These are phyloP conservation scores for Alternaria rosae DNA, from an alignment of 2,329 filamentous ascomycete genomes.

Conservation along the genomic window DNA sequence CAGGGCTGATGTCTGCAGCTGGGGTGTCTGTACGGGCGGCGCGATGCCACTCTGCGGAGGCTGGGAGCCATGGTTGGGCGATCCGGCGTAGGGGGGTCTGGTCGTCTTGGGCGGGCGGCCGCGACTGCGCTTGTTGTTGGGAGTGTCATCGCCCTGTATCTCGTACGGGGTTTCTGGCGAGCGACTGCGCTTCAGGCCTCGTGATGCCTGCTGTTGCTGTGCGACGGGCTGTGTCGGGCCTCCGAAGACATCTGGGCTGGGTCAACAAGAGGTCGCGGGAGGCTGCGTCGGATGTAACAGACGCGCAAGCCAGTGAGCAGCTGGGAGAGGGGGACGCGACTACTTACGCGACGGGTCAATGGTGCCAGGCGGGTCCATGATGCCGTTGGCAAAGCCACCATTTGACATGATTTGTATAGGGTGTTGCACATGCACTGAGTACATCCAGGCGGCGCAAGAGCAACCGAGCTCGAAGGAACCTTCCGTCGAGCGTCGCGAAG, in stretches of 20 bases:
- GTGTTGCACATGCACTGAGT: conserved; percentile 46
- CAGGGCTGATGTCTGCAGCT: conserved; percentile 59
- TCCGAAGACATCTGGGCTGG: conserved; percentile 34
- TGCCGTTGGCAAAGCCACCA: conserved; percentile 50
- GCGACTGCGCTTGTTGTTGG: conserved; percentile 43
- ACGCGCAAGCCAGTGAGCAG: conserved; percentile 22
- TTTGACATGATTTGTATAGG: conserved; percentile 49
- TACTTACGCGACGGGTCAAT: conserved; percentile 48
- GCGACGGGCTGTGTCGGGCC: conserved; percentile 40
- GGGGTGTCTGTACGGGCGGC: conserved; percentile 61
- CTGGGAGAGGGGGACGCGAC: conserved; percentile 6
- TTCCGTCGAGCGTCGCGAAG: conserved; percentile 24
- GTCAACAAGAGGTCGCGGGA: conserved; percentile 34
- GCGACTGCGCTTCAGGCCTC: conserved; percentile 53
- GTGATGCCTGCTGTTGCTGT: conserved; percentile 40
- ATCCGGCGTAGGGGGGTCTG: conserved; percentile 58
- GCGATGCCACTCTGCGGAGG: conserved; percentile 56
- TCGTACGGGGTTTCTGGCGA: conserved; percentile 51
- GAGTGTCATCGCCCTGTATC: conserved; percentile 37
- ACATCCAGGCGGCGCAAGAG: conserved; percentile 50
- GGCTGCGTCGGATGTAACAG: conserved; percentile 46
- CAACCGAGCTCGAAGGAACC: conserved; percentile 41
- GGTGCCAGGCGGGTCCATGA: conserved; percentile 52
- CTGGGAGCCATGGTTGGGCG: conserved; percentile 61
- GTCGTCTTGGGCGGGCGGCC: conserved; percentile 67